Percentiles rank a stretch among this genome's conserved stretches.
Evolutionary conservation across 2,329 filamentous ascomycete species (phyloP).

Genomic region (Xylariaceae sp.): DNA sequence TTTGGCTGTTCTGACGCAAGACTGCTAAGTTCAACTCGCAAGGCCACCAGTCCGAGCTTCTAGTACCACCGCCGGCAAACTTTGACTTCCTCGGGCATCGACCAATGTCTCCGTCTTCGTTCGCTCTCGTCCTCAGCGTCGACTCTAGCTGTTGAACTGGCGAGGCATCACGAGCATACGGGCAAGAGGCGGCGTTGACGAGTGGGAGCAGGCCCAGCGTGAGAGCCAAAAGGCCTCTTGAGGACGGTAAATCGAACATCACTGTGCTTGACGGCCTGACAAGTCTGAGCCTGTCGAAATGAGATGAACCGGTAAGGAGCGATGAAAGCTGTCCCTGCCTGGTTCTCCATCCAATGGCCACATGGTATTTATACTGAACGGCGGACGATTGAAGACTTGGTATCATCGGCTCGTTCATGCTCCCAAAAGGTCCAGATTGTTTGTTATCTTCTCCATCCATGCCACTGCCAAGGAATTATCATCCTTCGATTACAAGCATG

Average conservation of each 20-base stretch:
- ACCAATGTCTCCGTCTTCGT: neutral
- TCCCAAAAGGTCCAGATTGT: too few relatives aligned
- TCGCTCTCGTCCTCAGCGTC: neutral
- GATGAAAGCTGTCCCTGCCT: too few relatives aligned
- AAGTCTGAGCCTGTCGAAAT: too few relatives aligned
- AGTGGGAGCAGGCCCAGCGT: neutral
- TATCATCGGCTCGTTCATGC: too few relatives aligned
- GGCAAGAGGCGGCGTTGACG: neutral
- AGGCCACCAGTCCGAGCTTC: slow-evolving; percentile 72
- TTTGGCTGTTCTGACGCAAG: slow-evolving; percentile 64
- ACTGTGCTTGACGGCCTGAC: too few relatives aligned
- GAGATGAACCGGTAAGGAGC: too few relatives aligned
- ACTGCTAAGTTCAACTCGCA: slow-evolving; percentile 63
- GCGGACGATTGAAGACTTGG: too few relatives aligned
- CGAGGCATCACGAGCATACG: neutral
- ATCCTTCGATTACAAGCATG: too few relatives aligned
- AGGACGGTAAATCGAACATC: slow-evolving; percentile 1
- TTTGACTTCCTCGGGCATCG: slow-evolving; percentile 24
- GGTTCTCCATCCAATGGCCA: too few relatives aligned
- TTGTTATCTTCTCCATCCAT: too few relatives aligned
- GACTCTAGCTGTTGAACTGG: neutral
- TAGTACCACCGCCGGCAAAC: slow-evolving; percentile 59
- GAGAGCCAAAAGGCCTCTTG: neutral
- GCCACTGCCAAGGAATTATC: too few relatives aligned
- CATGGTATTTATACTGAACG: too few relatives aligned